Base-by-base conservation (phyloP, 805 yeast genomes). In the Tetrapisispora namnaoensis region DNA sequence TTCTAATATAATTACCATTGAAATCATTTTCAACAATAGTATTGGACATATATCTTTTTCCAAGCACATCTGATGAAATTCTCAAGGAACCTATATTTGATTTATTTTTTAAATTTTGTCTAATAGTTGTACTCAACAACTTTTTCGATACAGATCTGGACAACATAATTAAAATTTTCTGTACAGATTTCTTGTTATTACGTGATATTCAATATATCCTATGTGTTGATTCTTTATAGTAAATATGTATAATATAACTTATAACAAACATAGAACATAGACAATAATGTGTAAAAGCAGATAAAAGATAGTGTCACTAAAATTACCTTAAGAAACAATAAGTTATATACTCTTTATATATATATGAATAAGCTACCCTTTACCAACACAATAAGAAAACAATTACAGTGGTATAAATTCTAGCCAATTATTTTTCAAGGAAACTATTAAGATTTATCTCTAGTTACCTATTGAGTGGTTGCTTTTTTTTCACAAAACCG, bases 111-210 rank as follows among this genome's bases (percentile, higher is more conserved):
- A 42, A 42, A 42, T 36, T 32, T 42, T 42, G 44, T 32, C 20
- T 42, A 14, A 42, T 36, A 13, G 44, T 32, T 27, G 28, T 17
- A 30, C 21, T 14, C 10, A 32, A 42, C 28, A 42, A 17, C 21
- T 28, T 28, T 18, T 18, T 42, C 16, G 44, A 42, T 16, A 42
- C 44, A 42, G 44, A 42, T 42, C 44, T 42, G 6, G 44, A 42
- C 18, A 42, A 18, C 44, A 42, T 42, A 14, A 32, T 32, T 32
- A 10, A 13, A 24, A 24, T 6, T 24, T 24, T 24, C 28, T 24
- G 28, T 24, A 24, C 28, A 24, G 28, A 32, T 32, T 13, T 32
- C 4, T 32, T 32, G 35, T 13, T 32, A 32, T 11, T 10, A 7
- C 11, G 4, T 32, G 13, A 14, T 32, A 14, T 32, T 32, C 4